A percentile compares a stretch with the other conserved stretches of the same genome.
Conservation (phyloP, 345 rosid genomes). For the Brassica rapa region DNA sequence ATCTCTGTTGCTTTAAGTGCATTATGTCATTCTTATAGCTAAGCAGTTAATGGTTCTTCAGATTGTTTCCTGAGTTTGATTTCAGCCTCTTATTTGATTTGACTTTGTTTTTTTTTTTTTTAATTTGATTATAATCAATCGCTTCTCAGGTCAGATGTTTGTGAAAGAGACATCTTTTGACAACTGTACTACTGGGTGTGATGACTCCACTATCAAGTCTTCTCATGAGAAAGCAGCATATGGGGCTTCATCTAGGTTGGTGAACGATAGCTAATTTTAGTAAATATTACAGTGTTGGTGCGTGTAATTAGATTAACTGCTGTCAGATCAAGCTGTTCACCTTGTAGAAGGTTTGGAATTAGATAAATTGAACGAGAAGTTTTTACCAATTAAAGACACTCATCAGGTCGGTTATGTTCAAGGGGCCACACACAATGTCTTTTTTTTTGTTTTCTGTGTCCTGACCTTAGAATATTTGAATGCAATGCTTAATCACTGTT, state of each 20-base stretch:
- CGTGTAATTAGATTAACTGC: neutral
- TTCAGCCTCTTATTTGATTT: conserved; percentile 1
- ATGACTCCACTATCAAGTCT: conserved; percentile 45
- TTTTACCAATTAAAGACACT: conserved; percentile 43
- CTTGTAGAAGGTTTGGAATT: conserved; percentile 16
- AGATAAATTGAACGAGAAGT: conserved; percentile 48
- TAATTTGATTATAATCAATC: conserved; percentile 14
- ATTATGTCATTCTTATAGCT: conserved; percentile 4
- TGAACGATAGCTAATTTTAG: conserved; percentile 10
- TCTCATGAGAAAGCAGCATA: conserved; percentile 43
- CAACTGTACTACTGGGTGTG: conserved; percentile 33
- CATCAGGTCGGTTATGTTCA: conserved; percentile 49
- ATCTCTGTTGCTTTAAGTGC: conserved; percentile 7
- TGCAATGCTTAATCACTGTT: neutral
- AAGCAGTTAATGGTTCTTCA: conserved; percentile 7
- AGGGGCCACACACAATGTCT: conserved; percentile 44
- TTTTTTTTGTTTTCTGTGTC: conserved; percentile 24
- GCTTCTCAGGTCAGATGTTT: conserved; percentile 42
- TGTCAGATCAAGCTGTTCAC: neutral
- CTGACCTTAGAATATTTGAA: conserved; percentile 27
- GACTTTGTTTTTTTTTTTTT: neutral
- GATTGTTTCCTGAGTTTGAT: neutral
- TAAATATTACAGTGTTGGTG: conserved; percentile 4
- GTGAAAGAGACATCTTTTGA: conserved; percentile 36
- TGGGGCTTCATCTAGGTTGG: conserved; percentile 53